Evolutionary conservation across 208 protist genomes (phyloP).

Genomic region (Novymonas esmeraldas): DNA sequence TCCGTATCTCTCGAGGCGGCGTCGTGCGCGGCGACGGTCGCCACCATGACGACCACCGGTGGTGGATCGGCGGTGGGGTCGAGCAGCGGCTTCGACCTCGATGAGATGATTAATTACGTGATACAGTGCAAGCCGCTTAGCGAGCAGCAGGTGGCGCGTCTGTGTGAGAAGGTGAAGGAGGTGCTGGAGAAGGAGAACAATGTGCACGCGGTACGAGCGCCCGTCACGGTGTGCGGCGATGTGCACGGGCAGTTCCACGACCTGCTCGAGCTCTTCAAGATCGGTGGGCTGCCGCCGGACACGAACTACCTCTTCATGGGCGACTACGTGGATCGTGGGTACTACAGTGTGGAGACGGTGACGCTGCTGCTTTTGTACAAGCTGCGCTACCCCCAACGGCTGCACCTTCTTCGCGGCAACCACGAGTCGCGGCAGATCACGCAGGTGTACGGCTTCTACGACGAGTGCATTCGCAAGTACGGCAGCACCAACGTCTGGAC

Average conservation of each 20-base stretch:
- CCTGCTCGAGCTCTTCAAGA: conserved; percentile 98
- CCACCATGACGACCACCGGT: conserved; percentile 29
- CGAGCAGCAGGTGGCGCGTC: conserved; percentile 82
- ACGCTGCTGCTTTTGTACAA: conserved; percentile 95
- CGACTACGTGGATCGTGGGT: conserved; percentile 96
- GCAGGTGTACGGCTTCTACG: conserved; percentile 99
- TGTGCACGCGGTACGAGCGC: conserved; percentile 89
- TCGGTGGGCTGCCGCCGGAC: conserved; percentile 95
- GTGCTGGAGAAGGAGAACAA: conserved; percentile 94
- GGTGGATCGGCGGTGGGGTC: conserved; percentile 29
- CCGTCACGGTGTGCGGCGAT: conserved; percentile 96
- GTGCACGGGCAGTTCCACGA: conserved; percentile 98
- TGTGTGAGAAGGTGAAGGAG: conserved; percentile 93
- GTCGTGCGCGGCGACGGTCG: no score
- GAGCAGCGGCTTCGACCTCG: conserved; percentile 72
- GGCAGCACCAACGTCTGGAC: conserved; percentile 97
- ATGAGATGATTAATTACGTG: conserved; percentile 89
- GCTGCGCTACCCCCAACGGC: conserved; percentile 95
- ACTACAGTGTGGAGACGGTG: conserved; percentile 95
- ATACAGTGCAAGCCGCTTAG: conserved; percentile 89
- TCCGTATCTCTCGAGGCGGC: no score
- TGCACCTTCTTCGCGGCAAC: conserved; percentile 98
- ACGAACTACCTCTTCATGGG: conserved; percentile 99
- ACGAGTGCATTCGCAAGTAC: conserved; percentile 98
- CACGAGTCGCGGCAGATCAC: conserved; percentile 98